phyloP scores from a whole-genome alignment of 2,329 filamentous ascomycete species.

The Huntiella savannae region DNA sequence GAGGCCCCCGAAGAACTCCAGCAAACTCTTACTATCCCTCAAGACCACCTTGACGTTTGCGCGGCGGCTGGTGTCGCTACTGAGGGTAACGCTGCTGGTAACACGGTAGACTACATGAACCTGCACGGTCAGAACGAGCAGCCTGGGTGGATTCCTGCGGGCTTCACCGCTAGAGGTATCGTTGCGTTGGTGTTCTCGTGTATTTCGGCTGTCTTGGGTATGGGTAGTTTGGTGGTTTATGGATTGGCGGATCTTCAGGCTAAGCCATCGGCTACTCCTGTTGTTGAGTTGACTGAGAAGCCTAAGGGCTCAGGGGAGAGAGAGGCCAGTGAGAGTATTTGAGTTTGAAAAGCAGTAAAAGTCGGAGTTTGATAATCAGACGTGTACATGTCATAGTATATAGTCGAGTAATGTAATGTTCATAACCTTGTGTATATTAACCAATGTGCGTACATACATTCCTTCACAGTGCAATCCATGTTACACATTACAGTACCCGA shows the following conservation, averaged over 20 bases:
- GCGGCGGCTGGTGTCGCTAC: conserved; percentile 23
- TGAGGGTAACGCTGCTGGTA: conserved; percentile 40
- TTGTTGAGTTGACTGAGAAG: not conserved
- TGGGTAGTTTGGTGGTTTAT: conserved; percentile 19
- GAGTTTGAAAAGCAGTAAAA: no score
- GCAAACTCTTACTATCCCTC: conserved; percentile 33
- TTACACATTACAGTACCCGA: no score
- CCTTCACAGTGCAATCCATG: no score
- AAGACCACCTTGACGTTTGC: conserved; percentile 25
- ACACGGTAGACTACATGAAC: conserved; percentile 32
- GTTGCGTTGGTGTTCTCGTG: conserved; percentile 58
- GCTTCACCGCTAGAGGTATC: conserved; percentile 53
- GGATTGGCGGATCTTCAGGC: conserved; percentile 7
- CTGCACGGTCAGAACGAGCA: conserved; percentile 28
- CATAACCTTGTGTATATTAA: no score
- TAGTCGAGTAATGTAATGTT: no score
- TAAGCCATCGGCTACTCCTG: not conserved
- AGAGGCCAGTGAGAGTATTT: not conserved
- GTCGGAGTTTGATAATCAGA: no score
- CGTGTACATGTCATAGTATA: no score
- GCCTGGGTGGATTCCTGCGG: conserved; percentile 40
- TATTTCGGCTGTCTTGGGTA: conserved; percentile 47
- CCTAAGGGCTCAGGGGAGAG: not conserved
- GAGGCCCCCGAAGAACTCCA: conserved; percentile 24
- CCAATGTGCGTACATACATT: no score